A percentile compares a stretch with the other conserved stretches of the same genome.
These are phyloP conservation scores for Saitoella complicata DNA, from an alignment of 805 yeast genomes.

Conservation along the genomic window DNA sequence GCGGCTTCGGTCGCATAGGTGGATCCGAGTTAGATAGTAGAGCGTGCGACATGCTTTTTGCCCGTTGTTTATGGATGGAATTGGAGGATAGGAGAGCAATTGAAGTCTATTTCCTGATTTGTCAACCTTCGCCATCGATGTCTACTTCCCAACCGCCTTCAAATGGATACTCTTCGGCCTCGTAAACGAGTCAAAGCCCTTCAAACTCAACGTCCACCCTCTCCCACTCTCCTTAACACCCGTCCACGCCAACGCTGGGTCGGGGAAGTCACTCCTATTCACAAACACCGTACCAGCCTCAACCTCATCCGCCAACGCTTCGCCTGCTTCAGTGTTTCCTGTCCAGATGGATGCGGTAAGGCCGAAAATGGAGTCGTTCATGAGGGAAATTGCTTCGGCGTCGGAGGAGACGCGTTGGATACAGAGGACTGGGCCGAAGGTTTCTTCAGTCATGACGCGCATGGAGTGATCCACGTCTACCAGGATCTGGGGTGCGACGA, in stretches of 20 bases:
- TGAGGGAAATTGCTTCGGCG: conserved; percentile 58
- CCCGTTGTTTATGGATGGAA: no score
- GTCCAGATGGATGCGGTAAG: conserved; percentile 82
- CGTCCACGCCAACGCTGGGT: conserved; percentile 52
- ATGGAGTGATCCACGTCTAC: conserved; percentile 54
- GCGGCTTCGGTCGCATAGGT: no score
- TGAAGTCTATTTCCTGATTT: no score
- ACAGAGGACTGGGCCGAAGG: conserved; percentile 77
- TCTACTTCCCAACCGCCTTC: conserved; percentile 8
- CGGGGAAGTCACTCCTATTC: conserved; percentile 50
- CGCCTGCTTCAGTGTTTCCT: conserved; percentile 48
- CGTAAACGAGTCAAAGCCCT: conserved; percentile 33
- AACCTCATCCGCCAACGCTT: conserved; percentile 38
- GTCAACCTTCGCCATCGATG: no score
- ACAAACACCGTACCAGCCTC: conserved; percentile 53
- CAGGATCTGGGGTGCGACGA: conserved; percentile 60
- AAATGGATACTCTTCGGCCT: conserved; percentile 22
- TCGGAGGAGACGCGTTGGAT: conserved; percentile 53
- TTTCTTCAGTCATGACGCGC: conserved; percentile 61
- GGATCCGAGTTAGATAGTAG: no score
- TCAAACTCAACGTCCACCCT: conserved; percentile 54
- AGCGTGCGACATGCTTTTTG: no score
- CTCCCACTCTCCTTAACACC: conserved; percentile 60
- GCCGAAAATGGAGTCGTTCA: conserved; percentile 67
- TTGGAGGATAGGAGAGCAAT: no score